Base-by-base conservation (phyloP, 805 yeast species). In the Isabelozyma rhagii region DNA sequence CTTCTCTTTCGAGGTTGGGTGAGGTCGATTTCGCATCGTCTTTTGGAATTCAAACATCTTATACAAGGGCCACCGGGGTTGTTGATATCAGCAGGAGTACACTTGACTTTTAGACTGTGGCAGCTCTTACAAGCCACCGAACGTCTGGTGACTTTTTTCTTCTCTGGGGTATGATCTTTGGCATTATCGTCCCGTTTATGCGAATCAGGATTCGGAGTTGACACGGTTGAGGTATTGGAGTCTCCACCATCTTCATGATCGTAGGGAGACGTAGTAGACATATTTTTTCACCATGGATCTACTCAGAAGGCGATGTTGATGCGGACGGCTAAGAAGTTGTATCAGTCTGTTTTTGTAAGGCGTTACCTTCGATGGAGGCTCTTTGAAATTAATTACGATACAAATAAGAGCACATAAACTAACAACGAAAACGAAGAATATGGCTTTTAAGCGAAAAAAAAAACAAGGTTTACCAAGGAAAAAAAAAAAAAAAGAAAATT, bases 61-160 rank as follows among this genome's bases (percentile, higher is more conserved):
- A 79, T 68, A 67, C 97, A 91, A 0, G 92, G 82, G 3, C 86
- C 83, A 2, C 74, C 64, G 8, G 84, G 83, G 50, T 84, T 79
- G 29, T 72, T 59, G 40, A 74, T 64, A 60, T 84, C 84, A 1
- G 85, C 73, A 0, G 96, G 94, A 7, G 86, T 82, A 66, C 97
- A 91, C 57, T 86, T 83, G 34, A 91, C 97, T 61, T 91, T 91
- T 46, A 89, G 75, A 0, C 87, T 64, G 59, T 93, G 96, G 62
- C 97, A 91, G n/a, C 81, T 72, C 54, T 79, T 81, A 63, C 89
- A 84, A 1, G 88, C 88, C 11, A 80, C 82, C 0, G 84, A 66
- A 45, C 83, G 58, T 48, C 83, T 60, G 13, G 60, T 43, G 18
- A 39, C 28, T 14, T 48, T 48, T 15, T 21, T 15, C 25, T 27